Evolutionary conservation across 495 filamentous ascomycete species (phyloP), one percentile per base, ranked within the genome.

Genomic region (Xylaria sp.): DNA sequence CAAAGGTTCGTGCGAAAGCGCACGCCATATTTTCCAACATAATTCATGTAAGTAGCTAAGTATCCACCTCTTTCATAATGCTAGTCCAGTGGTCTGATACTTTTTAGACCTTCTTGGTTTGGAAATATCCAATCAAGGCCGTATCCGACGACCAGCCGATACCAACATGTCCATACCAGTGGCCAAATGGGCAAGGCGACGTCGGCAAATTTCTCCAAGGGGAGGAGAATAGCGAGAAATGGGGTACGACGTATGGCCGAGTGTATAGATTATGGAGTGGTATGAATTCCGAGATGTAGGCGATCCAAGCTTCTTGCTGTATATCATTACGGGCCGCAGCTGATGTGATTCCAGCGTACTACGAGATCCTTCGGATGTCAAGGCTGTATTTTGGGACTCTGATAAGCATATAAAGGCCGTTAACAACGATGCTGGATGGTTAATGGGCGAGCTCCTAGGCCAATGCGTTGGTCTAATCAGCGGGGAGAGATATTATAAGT

Each of bases 401-500:
- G 68, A 80, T 66, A 71, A 68, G 67, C 80, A 82, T 61, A 21
- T 24, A 68, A 82, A 81, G 46, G 77, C 80, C 3, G 12, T 40
- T 14, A 73, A 76, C 55, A 80, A 78, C 67, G 71, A 81, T 68
- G 40, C 79, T 0, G 82, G 82, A 15, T 81, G 73, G 63, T 62
- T 82, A 0, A 72, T 83, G 71, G 70, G 75, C 24, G 67, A 80
- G 67, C 68, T 84, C 5, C 75, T 85, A 1, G 83, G 83, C 14
- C 26, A 75, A 50, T 83, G 82, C 67, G 41, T 84, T 1, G 83
- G 82, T 1, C 61, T 85, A 9, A 70, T 84, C 52, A 81, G 72
- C 46, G 67, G 72, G 4, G 29, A 61, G 5, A 33, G 74, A n/a
- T 84, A 79, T 76, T 46, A 50, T 9, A 64, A 37, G 71, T 74